phyloP scores from a whole-genome alignment of 257 asterid genomes.

The Capsicum chinense region DNA sequence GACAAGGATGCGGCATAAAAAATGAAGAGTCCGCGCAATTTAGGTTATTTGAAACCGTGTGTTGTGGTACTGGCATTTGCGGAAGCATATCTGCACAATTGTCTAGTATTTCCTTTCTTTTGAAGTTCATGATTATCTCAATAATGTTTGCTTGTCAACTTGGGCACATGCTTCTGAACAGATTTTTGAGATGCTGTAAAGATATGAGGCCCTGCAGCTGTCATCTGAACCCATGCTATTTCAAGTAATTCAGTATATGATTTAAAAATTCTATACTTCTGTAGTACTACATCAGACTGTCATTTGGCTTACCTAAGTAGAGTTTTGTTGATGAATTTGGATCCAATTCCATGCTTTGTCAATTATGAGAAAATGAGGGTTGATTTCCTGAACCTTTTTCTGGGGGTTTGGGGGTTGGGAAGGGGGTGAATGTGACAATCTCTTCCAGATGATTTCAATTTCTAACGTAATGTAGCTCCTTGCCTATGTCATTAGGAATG shows the following conservation, averaged over 20 bases:
- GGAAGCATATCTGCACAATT: neutral
- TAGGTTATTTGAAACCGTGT: neutral
- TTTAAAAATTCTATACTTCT: neutral
- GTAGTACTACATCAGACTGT: neutral
- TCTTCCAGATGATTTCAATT: neutral
- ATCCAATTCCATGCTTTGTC: slow-evolving; percentile 4
- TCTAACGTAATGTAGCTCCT: neutral
- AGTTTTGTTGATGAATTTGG: slow-evolving; percentile 20
- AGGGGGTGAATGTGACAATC: slow-evolving; percentile 17
- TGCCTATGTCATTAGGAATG: neutral
- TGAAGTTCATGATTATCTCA: neutral
- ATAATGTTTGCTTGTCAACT: slow-evolving; percentile 27
- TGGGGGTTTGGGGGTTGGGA: neutral
- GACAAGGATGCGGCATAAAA: too few species aligned
- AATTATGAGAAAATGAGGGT: slow-evolving; percentile 10
- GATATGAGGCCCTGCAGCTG: slow-evolving; percentile 36
- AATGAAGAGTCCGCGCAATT: too few species aligned
- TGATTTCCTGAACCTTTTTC: neutral
- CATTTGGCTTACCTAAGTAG: slow-evolving; percentile 4
- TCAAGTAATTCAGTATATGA: slow-evolving; percentile 20
- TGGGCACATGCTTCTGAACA: slow-evolving; percentile 41
- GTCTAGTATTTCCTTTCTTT: neutral
- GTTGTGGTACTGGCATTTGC: slow-evolving; percentile 10
- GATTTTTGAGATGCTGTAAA: slow-evolving; percentile 87
- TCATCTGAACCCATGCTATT: slow-evolving; percentile 18